Percentiles rank a stretch among this genome's conserved stretches.
Evolutionary conservation across 108 stramenopile species (phyloP).

Genomic region (Conticribra weissflogii): DNA sequence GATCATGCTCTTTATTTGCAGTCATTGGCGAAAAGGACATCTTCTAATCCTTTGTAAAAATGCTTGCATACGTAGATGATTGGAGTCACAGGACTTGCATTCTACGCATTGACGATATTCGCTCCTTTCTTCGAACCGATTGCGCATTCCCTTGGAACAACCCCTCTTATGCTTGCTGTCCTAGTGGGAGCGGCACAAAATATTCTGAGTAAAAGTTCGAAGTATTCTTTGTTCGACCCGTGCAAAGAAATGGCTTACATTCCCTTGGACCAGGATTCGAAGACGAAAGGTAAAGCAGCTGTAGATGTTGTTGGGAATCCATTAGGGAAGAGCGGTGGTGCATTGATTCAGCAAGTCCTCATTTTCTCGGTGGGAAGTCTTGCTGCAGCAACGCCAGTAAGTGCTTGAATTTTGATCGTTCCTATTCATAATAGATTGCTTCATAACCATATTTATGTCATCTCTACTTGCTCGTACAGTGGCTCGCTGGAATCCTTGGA

Average conservation of each 20-base stretch:
- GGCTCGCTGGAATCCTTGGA: slow-evolving; percentile 79
- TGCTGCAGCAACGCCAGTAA: slow-evolving; percentile 84
- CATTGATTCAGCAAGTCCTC: slow-evolving; percentile 92
- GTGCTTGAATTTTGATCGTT: too few species aligned
- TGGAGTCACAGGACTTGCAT: slow-evolving; percentile 88
- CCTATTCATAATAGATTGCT: too few species aligned
- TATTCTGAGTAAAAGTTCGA: slow-evolving; percentile 92
- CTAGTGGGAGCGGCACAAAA: slow-evolving; percentile 96
- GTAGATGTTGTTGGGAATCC: slow-evolving; percentile 98
- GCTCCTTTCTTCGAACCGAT: slow-evolving; percentile 60
- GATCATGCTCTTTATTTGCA: too few species aligned
- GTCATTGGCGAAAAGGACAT: too few species aligned
- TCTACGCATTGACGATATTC: slow-evolving; percentile 92
- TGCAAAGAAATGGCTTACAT: slow-evolving; percentile 99
- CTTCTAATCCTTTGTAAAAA: too few species aligned
- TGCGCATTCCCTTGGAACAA: slow-evolving; percentile 79
- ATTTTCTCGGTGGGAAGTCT: slow-evolving; percentile 92
- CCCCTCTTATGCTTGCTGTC: slow-evolving; percentile 95
- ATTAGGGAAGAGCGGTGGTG: slow-evolving; percentile 96
- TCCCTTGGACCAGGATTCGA: slow-evolving; percentile 95
- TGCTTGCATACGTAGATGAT: slow-evolving; percentile 56
- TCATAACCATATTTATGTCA: too few species aligned
- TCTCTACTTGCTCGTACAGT: too few species aligned
- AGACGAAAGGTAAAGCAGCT: slow-evolving; percentile 99
- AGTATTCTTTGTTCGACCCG: slow-evolving; percentile 97